Conservation (phyloP, 2,329 filamentous ascomycete genomes). For the Camptophora hylomeconis region DNA sequence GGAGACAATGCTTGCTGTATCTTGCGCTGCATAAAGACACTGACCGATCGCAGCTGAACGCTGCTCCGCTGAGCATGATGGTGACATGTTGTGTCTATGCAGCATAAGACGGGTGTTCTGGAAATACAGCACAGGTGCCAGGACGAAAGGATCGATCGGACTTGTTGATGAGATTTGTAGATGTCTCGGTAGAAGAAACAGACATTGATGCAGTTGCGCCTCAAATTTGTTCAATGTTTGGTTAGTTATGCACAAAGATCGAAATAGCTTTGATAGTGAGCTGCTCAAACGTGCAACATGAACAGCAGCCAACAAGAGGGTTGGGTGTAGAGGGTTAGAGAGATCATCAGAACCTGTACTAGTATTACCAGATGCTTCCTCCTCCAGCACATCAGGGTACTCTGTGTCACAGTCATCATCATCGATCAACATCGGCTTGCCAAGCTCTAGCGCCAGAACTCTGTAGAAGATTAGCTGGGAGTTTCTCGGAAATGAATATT, state of each 20-base stretch:
- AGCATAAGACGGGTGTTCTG: slow-evolving; percentile 74
- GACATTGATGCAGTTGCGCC: slow-evolving; percentile 61
- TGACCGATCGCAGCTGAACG: slow-evolving; percentile 62
- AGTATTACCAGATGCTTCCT: slow-evolving; percentile 54
- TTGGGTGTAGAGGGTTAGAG: slow-evolving; percentile 44
- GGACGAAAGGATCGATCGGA: slow-evolving; percentile 57
- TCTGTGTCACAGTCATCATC: slow-evolving; percentile 79
- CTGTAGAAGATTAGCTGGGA: slow-evolving; percentile 24
- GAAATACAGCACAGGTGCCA: slow-evolving; percentile 65
- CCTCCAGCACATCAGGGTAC: slow-evolving; percentile 67
- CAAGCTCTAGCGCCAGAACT: slow-evolving; percentile 64
- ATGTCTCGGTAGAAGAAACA: slow-evolving; percentile 60
- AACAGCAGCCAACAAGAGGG: slow-evolving; percentile 50
- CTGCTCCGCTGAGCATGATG: slow-evolving; percentile 51
- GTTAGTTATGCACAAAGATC: slow-evolving; percentile 51
- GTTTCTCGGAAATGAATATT: background rate
- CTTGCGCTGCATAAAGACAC: slow-evolving; percentile 60
- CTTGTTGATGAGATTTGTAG: slow-evolving; percentile 56
- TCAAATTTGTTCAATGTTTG: slow-evolving; percentile 67
- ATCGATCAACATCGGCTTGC: slow-evolving; percentile 68
- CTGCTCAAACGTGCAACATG: slow-evolving; percentile 69
- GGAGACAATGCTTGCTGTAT: slow-evolving; percentile 64
- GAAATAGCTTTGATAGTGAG: slow-evolving; percentile 57
- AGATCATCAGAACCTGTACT: slow-evolving; percentile 8
- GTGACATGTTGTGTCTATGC: slow-evolving; percentile 76